phyloP scores from a whole-genome alignment of 805 yeast genomes.

The Lipomyces oligophaga region DNA sequence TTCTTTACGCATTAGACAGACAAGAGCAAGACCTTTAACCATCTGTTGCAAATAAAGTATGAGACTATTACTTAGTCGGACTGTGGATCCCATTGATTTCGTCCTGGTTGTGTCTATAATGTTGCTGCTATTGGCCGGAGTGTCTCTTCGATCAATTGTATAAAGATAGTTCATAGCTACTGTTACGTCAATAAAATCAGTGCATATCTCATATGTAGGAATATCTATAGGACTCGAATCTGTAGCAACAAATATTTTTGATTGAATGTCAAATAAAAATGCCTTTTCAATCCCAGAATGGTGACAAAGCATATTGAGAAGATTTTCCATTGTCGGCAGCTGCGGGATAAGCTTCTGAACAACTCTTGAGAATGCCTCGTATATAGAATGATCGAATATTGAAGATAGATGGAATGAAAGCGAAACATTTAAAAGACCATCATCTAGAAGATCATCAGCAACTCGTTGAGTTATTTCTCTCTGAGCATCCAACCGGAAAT shows the following conservation, averaged over 20 bases:
- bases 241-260: slow-evolving; percentile 92
- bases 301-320: slow-evolving; percentile 82
- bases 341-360: slow-evolving; percentile 89
- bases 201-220: slow-evolving; percentile 93
- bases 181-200: slow-evolving; percentile 93
- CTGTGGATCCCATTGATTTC: slow-evolving; percentile 53
- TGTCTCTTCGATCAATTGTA: slow-evolving; percentile 11
- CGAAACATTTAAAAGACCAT: slow-evolving; percentile 87
- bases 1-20: slow-evolving; percentile 75
- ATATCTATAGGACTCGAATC: slow-evolving; percentile 95
- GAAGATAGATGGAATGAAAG: slow-evolving; percentile 88
- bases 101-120: slow-evolving; percentile 7
- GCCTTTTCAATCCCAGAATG: slow-evolving; percentile 91
- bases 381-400: slow-evolving; percentile 91
- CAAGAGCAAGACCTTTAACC: slow-evolving; percentile 89
- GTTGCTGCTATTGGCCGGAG: slow-evolving; percentile 8
- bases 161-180: slow-evolving; percentile 65
- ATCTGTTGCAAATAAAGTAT: slow-evolving; percentile 79
- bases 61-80: slow-evolving; percentile 78
- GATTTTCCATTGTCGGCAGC: slow-evolving; percentile 78
- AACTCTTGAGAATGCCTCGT: slow-evolving; percentile 91
- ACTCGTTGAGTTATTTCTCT: slow-evolving; percentile 95
- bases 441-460: slow-evolving; percentile 84
- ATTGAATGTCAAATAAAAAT: slow-evolving; percentile 83
- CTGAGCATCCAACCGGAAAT: slow-evolving; percentile 89